These are phyloP conservation scores for Pisolithus marmoratus DNA, from an alignment of 768 basidiomycete genomes.

Conservation along the genomic window DNA sequence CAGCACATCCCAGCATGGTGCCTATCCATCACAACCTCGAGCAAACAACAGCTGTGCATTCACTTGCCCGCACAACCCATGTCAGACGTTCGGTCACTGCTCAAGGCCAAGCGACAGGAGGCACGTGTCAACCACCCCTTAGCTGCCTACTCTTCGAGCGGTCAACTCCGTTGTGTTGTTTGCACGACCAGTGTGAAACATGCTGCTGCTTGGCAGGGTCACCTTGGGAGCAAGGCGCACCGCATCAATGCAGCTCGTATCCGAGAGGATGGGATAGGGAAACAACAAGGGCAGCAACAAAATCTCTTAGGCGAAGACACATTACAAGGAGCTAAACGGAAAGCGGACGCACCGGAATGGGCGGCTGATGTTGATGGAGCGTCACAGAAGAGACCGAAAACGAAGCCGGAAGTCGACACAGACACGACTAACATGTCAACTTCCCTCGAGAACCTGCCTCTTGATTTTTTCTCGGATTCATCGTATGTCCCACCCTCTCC, in stretches of 20 bases:
- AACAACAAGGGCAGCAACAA: slow-evolving; percentile 28
- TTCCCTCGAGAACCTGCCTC: slow-evolving; percentile 39
- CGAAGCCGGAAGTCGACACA: slow-evolving; percentile 9
- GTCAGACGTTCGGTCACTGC: slow-evolving; percentile 77
- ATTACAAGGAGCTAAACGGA: slow-evolving; percentile 26
- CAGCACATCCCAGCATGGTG: too few relatives aligned
- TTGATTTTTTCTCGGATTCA: slow-evolving; percentile 80
- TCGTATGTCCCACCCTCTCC: slow-evolving; percentile 43
- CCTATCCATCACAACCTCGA: too few relatives aligned
- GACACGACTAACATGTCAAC: slow-evolving; percentile 6
- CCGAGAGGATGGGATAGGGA: slow-evolving; percentile 48
- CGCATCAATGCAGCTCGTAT: slow-evolving; percentile 58
- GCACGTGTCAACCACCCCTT: slow-evolving; percentile 65
- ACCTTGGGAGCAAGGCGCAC: slow-evolving; percentile 76
- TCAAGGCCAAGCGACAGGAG: slow-evolving; percentile 80
- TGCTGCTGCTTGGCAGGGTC: slow-evolving; percentile 82
- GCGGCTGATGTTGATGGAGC: slow-evolving; percentile 21
- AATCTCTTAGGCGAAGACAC: not conserved
- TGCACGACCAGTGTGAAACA: slow-evolving; percentile 66
- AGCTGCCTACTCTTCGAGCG: slow-evolving; percentile 59
- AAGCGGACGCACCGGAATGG: slow-evolving; percentile 10
- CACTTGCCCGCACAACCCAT: slow-evolving; percentile 31
- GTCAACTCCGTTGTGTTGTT: slow-evolving; percentile 64
- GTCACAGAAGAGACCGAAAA: slow-evolving; percentile 20
- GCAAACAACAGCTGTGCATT: too few relatives aligned